Evolutionary conservation across 176 grass and related monocot species (phyloP).

Genomic region (Luzula sylvatica): DNA sequence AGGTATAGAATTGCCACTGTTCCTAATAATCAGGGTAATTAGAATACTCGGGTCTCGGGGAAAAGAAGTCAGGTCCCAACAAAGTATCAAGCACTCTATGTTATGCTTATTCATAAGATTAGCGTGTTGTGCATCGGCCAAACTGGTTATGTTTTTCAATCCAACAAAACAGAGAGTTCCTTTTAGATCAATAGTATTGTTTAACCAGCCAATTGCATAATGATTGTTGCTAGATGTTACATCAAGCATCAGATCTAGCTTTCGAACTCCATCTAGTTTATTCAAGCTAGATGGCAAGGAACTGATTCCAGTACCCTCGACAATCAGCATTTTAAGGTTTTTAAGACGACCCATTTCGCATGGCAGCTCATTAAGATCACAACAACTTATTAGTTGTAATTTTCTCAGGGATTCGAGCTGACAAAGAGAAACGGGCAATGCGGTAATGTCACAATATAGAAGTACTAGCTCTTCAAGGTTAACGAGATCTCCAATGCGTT

Average conservation of each 20-base stretch:
- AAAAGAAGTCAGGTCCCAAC: not conserved
- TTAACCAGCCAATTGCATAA: not conserved
- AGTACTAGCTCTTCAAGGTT: conserved; percentile 13
- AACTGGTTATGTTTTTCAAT: not conserved
- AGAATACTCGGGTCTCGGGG: no score
- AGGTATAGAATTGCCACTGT: not conserved
- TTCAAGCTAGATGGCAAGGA: not conserved
- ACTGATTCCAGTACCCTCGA: no score
- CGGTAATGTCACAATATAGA: conserved; percentile 3
- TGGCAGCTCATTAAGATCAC: not conserved
- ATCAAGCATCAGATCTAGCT: not conserved
- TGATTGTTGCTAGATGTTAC: not conserved
- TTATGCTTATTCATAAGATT: not conserved
- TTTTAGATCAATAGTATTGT: not conserved
- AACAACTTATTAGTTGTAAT: conserved; percentile 7
- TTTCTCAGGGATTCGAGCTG: conserved; percentile 1
- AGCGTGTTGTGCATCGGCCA: not conserved
- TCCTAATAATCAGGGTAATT: not conserved
- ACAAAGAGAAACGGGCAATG: not conserved
- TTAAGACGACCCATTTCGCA: not conserved
- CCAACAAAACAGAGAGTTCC: not conserved
- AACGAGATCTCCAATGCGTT: conserved; percentile 7
- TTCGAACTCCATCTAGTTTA: not conserved
- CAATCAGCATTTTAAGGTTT: no score
- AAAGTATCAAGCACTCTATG: not conserved